Evolutionary conservation across 257 asterid genomes (phyloP).

Genomic region (Penstemon eatonii): DNA sequence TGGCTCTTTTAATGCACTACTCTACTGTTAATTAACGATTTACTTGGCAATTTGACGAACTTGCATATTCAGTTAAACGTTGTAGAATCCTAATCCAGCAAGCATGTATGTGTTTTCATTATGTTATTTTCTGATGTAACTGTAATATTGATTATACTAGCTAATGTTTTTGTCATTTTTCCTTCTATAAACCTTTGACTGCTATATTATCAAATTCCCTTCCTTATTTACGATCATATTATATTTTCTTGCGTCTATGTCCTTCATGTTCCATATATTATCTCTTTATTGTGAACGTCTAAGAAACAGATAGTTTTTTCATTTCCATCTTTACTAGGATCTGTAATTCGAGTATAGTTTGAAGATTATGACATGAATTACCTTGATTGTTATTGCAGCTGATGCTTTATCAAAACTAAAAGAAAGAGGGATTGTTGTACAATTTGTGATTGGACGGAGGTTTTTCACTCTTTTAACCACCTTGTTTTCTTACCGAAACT

Average conservation of each 20-base stretch:
- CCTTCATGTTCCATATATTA: too few relatives aligned
- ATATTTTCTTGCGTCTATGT: too few relatives aligned
- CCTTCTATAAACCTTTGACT: not conserved
- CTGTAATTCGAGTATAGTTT: not conserved
- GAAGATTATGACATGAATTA: slow-evolving; percentile 13
- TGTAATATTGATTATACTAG: not conserved
- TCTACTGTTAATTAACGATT: slow-evolving; percentile 5
- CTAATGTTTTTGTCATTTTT: not conserved
- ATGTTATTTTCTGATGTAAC: not conserved
- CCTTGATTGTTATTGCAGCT: slow-evolving; percentile 48
- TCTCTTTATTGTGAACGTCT: too few relatives aligned
- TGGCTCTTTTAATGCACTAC: not conserved
- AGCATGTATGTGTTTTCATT: not conserved
- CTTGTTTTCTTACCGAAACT: slow-evolving; percentile 21
- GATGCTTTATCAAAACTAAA: slow-evolving; percentile 66
- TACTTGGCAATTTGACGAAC: slow-evolving; percentile 7
- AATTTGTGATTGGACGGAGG: slow-evolving; percentile 90
- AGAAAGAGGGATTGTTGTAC: slow-evolving; percentile 71
- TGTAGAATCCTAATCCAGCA: not conserved
- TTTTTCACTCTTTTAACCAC: slow-evolving; percentile 31
- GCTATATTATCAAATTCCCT: too few relatives aligned
- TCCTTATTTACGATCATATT: too few relatives aligned
- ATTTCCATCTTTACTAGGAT: not conserved
- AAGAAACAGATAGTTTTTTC: too few relatives aligned
- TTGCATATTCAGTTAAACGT: not conserved